Percentiles rank a stretch among this genome's conserved stretches.
Evolutionary conservation across 2,329 filamentous ascomycete genomes (phyloP).

Genomic region (Aschersonia sp.): DNA sequence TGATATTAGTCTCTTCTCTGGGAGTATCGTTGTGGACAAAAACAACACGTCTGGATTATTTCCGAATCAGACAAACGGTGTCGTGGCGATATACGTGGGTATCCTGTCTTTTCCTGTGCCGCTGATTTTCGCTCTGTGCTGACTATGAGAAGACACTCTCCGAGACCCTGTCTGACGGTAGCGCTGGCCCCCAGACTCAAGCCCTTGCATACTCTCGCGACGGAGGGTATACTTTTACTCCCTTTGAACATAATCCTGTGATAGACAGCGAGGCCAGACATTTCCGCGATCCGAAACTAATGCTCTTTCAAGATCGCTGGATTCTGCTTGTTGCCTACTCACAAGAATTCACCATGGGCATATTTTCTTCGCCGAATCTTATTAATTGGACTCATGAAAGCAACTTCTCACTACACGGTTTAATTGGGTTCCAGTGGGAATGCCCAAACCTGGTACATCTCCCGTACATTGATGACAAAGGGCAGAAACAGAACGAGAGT

Average conservation of each 20-base stretch:
- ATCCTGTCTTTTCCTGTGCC: neutral
- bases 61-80: neutral
- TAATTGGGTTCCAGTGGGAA: neutral
- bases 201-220: neutral
- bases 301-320: neutral
- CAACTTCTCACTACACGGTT: neutral
- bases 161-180: neutral
- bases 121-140: no score
- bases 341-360: neutral
- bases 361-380: neutral
- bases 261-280: neutral
- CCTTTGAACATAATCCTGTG: neutral
- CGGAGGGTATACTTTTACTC: neutral
- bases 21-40: neutral
- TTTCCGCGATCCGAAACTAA: neutral
- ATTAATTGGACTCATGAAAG: neutral
- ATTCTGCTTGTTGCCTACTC: neutral
- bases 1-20: neutral
- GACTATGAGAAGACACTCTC: neutral
- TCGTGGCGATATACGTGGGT: neutral
- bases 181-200: neutral
- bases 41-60: neutral
- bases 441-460: neutral
- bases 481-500: neutral
- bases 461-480: neutral